phyloP scores from a whole-genome alignment of 139 green algal genomes.

The Prasinococcaceae sp. region DNA sequence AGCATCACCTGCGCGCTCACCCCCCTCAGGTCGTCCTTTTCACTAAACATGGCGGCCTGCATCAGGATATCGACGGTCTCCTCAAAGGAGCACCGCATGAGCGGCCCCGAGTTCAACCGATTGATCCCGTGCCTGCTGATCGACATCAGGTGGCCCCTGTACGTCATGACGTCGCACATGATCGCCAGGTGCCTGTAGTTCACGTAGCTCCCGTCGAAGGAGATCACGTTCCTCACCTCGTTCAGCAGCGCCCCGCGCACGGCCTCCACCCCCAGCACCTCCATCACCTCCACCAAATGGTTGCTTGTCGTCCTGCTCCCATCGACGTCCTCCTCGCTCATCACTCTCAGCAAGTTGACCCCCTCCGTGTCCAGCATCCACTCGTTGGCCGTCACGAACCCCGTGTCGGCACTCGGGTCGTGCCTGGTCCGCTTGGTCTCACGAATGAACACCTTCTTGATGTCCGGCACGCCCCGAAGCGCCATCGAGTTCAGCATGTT shows the following conservation, averaged over 20 bases:
- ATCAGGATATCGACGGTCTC: slow-evolving; percentile 96
- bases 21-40: slow-evolving; percentile 61
- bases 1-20: slow-evolving; percentile 97
- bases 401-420: slow-evolving; percentile 17
- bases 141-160: slow-evolving; percentile 87
- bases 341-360: slow-evolving; percentile 83
- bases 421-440: slow-evolving; percentile 49
- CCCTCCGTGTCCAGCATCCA: slow-evolving; percentile 98
- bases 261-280: slow-evolving; percentile 93
- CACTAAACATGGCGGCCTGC: slow-evolving; percentile 54
- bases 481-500: slow-evolving; percentile 53
- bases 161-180: slow-evolving; percentile 75
- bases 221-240: slow-evolving; percentile 92
- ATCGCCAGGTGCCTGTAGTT: slow-evolving; percentile 92
- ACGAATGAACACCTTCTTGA: slow-evolving; percentile 85
- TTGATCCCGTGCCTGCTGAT: slow-evolving; percentile 99
- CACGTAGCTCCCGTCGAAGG: slow-evolving; percentile 95
- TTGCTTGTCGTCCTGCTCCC: slow-evolving; percentile 54
- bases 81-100: slow-evolving; percentile 93
- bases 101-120: slow-evolving; percentile 64
- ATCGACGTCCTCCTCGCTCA: slow-evolving; percentile 79
- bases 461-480: slow-evolving; percentile 62
- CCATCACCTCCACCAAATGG: slow-evolving; percentile 50
- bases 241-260: slow-evolving; percentile 69
- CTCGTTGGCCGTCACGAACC: slow-evolving; percentile 57